These are phyloP conservation scores for Amanita exitialis DNA, from an alignment of 768 basidiomycete species.

Conservation along the genomic window DNA sequence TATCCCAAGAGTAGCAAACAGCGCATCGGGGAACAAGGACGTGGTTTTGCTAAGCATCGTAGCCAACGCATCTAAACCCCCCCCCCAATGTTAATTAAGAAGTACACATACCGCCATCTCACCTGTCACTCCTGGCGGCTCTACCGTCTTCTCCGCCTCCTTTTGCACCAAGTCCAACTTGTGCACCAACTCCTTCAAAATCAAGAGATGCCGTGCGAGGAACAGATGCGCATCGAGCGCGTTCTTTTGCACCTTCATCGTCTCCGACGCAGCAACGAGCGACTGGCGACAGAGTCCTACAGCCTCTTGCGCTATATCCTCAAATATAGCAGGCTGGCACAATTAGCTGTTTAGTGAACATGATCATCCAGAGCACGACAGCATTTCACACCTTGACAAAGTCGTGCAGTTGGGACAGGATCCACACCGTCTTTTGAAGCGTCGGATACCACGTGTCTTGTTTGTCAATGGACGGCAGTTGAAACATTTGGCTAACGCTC, in stretches of 20 bases:
- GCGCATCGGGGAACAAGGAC: slow-evolving; percentile 50
- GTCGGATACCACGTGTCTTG: slow-evolving; percentile 92
- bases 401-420: slow-evolving; percentile 80
- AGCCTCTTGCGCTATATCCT: slow-evolving; percentile 94
- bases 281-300: slow-evolving; percentile 76
- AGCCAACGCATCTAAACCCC: slow-evolving; percentile 39
- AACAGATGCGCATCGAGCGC: slow-evolving; percentile 74
- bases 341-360: no score
- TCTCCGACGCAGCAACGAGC: slow-evolving; percentile 61
- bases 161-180: slow-evolving; percentile 56
- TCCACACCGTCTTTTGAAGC: slow-evolving; percentile 81
- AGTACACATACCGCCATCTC: slow-evolving; percentile 3
- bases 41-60: slow-evolving; percentile 53
- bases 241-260: slow-evolving; percentile 38
- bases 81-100: slow-evolving; percentile 1
- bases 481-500: slow-evolving; percentile 59
- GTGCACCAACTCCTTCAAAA: slow-evolving; percentile 83
- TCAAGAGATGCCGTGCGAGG: slow-evolving; percentile 80
- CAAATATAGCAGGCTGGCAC: slow-evolving; percentile 97
- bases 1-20: slow-evolving; percentile 65
- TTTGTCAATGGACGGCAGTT: slow-evolving; percentile 57
- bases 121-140: slow-evolving; percentile 45
- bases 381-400: slow-evolving; percentile 70
- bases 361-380: no score
- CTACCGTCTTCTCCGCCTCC: slow-evolving; percentile 24